Percentiles rank a stretch among this genome's conserved stretches.
Conservation (phyloP, 1,139 yeast species). For the Lodderomyces margitis region DNA sequence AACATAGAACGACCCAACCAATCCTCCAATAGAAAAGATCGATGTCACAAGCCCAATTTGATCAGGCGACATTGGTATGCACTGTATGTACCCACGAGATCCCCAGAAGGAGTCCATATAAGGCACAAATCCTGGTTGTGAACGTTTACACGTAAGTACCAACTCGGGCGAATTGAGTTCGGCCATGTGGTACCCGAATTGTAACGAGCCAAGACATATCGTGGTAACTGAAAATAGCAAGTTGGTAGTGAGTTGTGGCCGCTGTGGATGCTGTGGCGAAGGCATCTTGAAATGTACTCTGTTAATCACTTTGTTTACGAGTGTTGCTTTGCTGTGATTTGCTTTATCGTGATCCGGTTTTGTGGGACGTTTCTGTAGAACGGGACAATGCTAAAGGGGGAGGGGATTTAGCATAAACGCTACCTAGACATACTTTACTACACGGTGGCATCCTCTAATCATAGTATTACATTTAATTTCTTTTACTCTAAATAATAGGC, state of each 20-base stretch:
- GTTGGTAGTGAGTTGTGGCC: conserved; percentile 20
- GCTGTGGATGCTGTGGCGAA: background rate
- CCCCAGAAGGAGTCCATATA: conserved; percentile 41
- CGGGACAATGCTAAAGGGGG: too few relatives aligned
- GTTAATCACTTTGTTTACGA: too few relatives aligned
- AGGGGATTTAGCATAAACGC: background rate
- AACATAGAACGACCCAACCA: conserved; percentile 71
- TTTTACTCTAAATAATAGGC: conserved; percentile 52
- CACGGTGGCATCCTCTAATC: too few relatives aligned
- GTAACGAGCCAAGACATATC: conserved; percentile 45
- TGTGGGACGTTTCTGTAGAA: conserved; percentile 1
- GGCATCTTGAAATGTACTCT: background rate
- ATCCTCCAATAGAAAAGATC: conserved; percentile 82
- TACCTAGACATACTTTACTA: too few relatives aligned
- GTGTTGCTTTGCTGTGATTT: too few relatives aligned
- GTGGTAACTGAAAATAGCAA: conserved; percentile 32
- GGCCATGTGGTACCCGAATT: conserved; percentile 52
- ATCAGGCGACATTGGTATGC: conserved; percentile 62
- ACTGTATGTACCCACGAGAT: conserved; percentile 30
- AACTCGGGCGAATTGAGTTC: conserved; percentile 48
- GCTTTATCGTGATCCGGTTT: background rate
- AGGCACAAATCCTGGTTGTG: conserved; percentile 31
- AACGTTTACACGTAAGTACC: conserved; percentile 35
- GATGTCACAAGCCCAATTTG: conserved; percentile 83
- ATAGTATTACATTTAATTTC: background rate